Evolutionary conservation across 805 yeast species (phyloP).

Genomic region (Pachysolen tannophilus): DNA sequence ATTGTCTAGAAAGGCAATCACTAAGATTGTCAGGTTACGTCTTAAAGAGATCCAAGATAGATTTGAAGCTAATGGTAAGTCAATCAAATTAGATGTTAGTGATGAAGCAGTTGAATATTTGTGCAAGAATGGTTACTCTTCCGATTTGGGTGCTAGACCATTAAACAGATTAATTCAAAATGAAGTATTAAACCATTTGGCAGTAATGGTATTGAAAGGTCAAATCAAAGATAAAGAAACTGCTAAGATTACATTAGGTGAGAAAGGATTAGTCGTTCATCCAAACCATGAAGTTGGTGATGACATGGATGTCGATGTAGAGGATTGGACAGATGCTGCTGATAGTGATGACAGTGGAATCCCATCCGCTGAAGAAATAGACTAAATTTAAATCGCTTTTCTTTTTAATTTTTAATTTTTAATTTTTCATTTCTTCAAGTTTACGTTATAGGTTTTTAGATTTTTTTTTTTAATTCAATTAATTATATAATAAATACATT

Average conservation of each 20-base stretch:
- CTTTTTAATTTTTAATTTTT: no score
- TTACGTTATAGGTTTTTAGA: no score
- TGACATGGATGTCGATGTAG: conserved; percentile 49
- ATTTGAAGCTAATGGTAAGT: conserved; percentile 78
- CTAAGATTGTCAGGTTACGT: conserved; percentile 84
- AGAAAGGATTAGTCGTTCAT: conserved; percentile 65
- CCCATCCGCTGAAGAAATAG: not conserved
- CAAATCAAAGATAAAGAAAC: conserved; percentile 84
- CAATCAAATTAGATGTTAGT: conserved; percentile 63
- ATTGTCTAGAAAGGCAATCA: conserved; percentile 82
- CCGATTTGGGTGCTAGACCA: conserved; percentile 96
- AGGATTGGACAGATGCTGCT: conserved; percentile 55
- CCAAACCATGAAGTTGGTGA: conserved; percentile 75
- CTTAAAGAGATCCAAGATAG: conserved; percentile 78
- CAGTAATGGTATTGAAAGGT: conserved; percentile 80
- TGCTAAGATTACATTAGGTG: conserved; percentile 51
- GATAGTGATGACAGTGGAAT: conserved; percentile 43
- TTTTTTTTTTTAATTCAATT: no score
- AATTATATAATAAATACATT: no score
- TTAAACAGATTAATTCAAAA: conserved; percentile 85
- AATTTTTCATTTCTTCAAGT: no score
- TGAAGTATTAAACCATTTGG: conserved; percentile 81
- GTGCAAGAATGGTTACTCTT: conserved; percentile 80
- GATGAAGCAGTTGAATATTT: conserved; percentile 75
- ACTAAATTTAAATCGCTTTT: no score